Base-by-base conservation (phyloP, 148 eudicot species). In the Fagopyrum homotropicum region DNA sequence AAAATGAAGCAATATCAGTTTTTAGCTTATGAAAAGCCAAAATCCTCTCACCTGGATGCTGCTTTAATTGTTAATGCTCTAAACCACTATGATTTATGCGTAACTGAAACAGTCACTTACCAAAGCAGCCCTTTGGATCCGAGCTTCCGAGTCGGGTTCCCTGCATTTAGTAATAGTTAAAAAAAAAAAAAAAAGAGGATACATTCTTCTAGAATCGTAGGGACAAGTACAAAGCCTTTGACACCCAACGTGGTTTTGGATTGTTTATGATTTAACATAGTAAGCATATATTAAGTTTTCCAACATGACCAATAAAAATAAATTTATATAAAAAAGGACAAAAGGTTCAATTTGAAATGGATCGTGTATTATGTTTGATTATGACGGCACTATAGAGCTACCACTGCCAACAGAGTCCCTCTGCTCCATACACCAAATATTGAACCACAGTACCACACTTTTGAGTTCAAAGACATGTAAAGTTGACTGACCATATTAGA, bases 131-230 rank as follows among this genome's bases (percentile, higher is more conserved):
- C 79, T 95, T 95, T 51, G 99, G 99, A 86, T 92, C 99, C 79
- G 91, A 90, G 84, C 98, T 95, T 84, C 99, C 99, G 76, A 95
- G 92, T 52, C 99, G 85, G 40, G 98, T 95, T 79, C 99, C 99
- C 99, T 95, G 89, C 86, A 85, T 76, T 64, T 12, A 35, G 43
- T 56, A 47, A 56, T 75, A 60, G 14, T 48, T 16, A 40, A 50
- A 14, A 51, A 11, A 60, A 43, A 22, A 72, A 45, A 29, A 1
- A 15, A 66, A 40, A 66, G 19, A 17, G 12, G 44, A 61, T 7
- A 29, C 44, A 11, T 2, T 29, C 12, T 61, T 61, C 16, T 9
- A 4, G 69, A 66, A 30, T 22, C 15, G n/a, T 15, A 5, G 7
- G 17, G 46, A 40, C 46, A 30, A 66, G 17, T 35, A 11, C 11